phyloP scores from a whole-genome alignment of 495 filamentous ascomycete genomes.

The Lepidopterella palustris region DNA sequence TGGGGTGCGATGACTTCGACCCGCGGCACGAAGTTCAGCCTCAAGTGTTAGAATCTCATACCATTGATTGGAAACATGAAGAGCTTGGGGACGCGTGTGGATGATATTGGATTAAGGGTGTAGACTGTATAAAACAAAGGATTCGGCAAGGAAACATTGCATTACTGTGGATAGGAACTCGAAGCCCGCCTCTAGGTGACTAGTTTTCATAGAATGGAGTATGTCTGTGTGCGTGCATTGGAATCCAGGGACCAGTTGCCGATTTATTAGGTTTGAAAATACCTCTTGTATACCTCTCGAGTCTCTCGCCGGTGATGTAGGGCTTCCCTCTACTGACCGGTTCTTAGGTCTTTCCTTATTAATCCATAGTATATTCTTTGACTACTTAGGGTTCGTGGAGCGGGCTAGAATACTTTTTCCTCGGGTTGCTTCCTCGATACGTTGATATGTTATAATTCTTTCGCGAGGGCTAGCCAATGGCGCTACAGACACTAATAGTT shows the following conservation, averaged over 20 bases:
- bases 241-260: neutral
- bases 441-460: no score
- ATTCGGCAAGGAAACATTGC: neutral
- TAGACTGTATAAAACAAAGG: neutral
- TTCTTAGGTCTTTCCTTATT: no score
- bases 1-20: constrained; percentile 69
- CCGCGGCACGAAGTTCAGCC: constrained; percentile 57
- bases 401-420: no score
- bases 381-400: no score
- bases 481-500: no score
- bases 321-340: no score
- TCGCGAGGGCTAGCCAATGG: no score
- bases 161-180: no score
- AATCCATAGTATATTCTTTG: no score
- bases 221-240: neutral
- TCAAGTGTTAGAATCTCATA: constrained; percentile 50
- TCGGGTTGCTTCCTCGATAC: no score
- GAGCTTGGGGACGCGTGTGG: neutral
- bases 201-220: neutral
- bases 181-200: no score
- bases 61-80: neutral
- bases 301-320: neutral
- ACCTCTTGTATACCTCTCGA: neutral
- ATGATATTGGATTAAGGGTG: neutral
- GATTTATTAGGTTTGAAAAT: neutral